A percentile compares a stretch with the other conserved stretches of the same genome.
phyloP scores from a whole-genome alignment of 2,329 filamentous ascomycete genomes.

The Pseudopyrenochaeta lycopersici region DNA sequence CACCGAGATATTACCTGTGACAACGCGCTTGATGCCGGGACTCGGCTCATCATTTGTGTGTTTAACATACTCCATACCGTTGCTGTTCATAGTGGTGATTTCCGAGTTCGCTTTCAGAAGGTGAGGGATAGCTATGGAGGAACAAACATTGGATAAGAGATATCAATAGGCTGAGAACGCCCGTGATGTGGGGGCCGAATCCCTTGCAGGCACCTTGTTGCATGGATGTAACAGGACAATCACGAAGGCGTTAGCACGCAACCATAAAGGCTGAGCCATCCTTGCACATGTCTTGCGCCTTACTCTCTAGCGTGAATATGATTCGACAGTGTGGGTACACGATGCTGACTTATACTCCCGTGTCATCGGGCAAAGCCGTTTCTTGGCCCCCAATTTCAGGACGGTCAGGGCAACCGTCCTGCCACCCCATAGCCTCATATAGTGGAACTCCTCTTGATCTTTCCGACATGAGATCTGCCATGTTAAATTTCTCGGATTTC shows the following conservation, averaged over 20 bases:
- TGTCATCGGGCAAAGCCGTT: neutral
- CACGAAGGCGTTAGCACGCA: neutral
- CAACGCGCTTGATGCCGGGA: slow-evolving; percentile 4
- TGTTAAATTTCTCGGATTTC: neutral
- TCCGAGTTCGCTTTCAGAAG: neutral
- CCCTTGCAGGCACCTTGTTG: neutral
- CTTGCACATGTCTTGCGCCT: neutral
- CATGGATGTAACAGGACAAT: neutral
- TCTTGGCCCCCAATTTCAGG: neutral
- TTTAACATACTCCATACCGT: neutral
- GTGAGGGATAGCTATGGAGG: neutral
- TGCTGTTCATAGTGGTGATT: neutral
- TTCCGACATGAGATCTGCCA: neutral
- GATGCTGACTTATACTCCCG: neutral
- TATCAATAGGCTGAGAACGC: neutral
- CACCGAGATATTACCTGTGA: neutral
- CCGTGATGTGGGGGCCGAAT: neutral
- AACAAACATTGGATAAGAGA: neutral
- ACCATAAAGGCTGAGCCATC: too few relatives aligned
- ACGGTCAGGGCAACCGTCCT: neutral
- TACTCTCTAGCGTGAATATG: neutral
- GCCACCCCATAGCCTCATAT: neutral
- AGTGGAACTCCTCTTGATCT: neutral
- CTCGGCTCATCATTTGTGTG: neutral
- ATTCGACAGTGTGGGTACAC: neutral